Percentiles rank a stretch among this genome's conserved stretches.
These are phyloP conservation scores for Waltiozyma solani DNA, from an alignment of 1,139 yeast genomes.

Conservation along the genomic window DNA sequence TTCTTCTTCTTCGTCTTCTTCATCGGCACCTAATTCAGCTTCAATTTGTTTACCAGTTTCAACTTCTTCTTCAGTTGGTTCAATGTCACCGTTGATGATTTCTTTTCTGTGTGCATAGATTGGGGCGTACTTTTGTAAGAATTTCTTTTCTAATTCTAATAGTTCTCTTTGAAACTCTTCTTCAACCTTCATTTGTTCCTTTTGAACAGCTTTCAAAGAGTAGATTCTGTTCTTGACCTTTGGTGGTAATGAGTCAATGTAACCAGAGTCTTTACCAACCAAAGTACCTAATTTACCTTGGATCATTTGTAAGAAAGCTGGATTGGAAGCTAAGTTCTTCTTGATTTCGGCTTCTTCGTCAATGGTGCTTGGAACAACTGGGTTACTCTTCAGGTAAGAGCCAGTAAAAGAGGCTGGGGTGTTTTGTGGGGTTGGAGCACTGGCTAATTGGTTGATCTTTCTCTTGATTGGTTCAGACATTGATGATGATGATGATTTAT, in stretches of 20 bases:
- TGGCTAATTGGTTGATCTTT: constrained; percentile 66
- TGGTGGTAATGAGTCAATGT: constrained; percentile 70
- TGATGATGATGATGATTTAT: too few relatives aligned
- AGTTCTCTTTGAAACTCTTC: constrained; percentile 88
- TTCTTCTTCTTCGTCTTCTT: constrained; percentile 31
- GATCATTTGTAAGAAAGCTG: constrained; percentile 73
- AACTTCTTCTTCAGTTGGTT: constrained; percentile 74
- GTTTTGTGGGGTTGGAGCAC: constrained; percentile 98
- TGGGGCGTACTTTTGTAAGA: constrained; percentile 64
- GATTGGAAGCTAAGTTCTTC: constrained; percentile 57
- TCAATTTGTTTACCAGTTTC: constrained; percentile 64
- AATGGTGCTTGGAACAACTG: constrained; percentile 54
- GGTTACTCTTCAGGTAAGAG: constrained; percentile 66
- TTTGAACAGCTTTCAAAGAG: constrained; percentile 82
- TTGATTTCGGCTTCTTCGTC: constrained; percentile 19
- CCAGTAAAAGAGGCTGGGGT: constrained; percentile 88
- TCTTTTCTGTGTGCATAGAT: constrained; percentile 65
- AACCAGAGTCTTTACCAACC: constrained; percentile 83
- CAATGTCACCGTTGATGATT: constrained; percentile 60
- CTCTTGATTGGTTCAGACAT: constrained; percentile 15
- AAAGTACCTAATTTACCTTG: constrained; percentile 82
- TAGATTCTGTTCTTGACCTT: constrained; percentile 66
- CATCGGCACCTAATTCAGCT: constrained; percentile 28
- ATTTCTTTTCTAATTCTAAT: constrained; percentile 78
- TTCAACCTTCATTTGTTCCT: constrained; percentile 72